Percentiles rank a stretch among this genome's conserved stretches.
Conservation (phyloP, 1,284 basidiomycete genomes). For the Marasmius tenuissimus region DNA sequence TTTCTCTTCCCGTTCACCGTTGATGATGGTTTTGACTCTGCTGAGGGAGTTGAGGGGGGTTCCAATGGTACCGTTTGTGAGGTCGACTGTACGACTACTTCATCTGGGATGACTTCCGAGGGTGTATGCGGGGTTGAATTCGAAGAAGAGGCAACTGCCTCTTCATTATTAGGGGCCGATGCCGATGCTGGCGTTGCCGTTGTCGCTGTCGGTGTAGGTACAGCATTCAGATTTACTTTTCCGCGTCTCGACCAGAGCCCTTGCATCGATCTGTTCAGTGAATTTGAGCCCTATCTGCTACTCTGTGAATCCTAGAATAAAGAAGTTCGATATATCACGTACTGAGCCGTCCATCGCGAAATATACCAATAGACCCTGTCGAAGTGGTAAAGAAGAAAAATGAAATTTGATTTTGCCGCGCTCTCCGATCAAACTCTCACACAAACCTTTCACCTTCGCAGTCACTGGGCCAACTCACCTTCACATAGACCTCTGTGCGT, state of each 20-base stretch:
- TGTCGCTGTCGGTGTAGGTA: constrained; percentile 22
- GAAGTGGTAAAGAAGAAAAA: background rate
- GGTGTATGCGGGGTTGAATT: background rate
- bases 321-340: constrained; percentile 2
- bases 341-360: constrained; percentile 11
- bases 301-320: constrained; percentile 28
- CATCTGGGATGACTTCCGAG: background rate
- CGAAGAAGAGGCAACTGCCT: constrained; percentile 10
- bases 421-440: background rate
- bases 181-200: constrained; percentile 18
- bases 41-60: constrained; percentile 4
- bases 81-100: background rate
- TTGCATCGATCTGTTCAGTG: constrained; percentile 76
- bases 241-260: constrained; percentile 66
- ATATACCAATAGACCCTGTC: background rate
- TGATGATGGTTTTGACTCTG: constrained; percentile 12
- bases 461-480: background rate
- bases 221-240: constrained; percentile 66
- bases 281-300: constrained; percentile 65
- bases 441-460: background rate
- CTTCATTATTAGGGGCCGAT: constrained; percentile 27
- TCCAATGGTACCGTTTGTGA: background rate
- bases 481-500: background rate
- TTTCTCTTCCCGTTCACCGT: constrained; percentile 53
- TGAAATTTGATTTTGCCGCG: background rate